Conservation (phyloP, 2,329 filamentous ascomycete species). For the Ceratocystis destructans region DNA sequence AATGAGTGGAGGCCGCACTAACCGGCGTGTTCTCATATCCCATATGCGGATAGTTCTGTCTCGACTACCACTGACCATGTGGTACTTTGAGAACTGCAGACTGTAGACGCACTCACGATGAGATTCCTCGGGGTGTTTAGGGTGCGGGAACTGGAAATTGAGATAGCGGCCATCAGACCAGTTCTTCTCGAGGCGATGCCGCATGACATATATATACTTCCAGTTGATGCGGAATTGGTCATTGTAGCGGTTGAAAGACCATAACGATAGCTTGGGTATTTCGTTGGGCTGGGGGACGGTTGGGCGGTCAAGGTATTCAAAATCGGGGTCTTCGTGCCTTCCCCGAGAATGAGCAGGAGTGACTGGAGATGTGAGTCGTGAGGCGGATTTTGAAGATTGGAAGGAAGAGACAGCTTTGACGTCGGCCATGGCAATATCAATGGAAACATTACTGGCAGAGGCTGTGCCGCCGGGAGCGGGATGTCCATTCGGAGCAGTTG, state of each 20-base stretch:
- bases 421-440: not conserved
- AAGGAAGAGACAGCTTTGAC: not conserved
- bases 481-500: not conserved
- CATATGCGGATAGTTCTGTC: conserved; percentile 81
- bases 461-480: not conserved
- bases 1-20: conserved; percentile 57
- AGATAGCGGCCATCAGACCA: conserved; percentile 72
- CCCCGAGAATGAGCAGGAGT: not conserved
- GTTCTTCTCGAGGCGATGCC: conserved; percentile 72
- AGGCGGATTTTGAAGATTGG: not conserved
- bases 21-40: conserved; percentile 68
- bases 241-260: conserved; percentile 15
- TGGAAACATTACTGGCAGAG: no score
- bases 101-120: conserved; percentile 92
- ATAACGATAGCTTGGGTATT: conserved; percentile 10
- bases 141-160: conserved; percentile 85
- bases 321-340: conserved; percentile 20
- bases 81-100: conserved; percentile 74
- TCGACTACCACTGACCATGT: conserved; percentile 83
- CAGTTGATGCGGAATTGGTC: conserved; percentile 62
- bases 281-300: conserved; percentile 8
- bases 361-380: conserved; percentile 23
- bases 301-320: conserved; percentile 10
- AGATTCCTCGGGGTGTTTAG: conserved; percentile 62
- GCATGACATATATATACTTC: conserved; percentile 85